A percentile compares a stretch with the other conserved stretches of the same genome.
phyloP scores from a whole-genome alignment of 108 stramenopile species.

The Schizochytrium sp. region DNA sequence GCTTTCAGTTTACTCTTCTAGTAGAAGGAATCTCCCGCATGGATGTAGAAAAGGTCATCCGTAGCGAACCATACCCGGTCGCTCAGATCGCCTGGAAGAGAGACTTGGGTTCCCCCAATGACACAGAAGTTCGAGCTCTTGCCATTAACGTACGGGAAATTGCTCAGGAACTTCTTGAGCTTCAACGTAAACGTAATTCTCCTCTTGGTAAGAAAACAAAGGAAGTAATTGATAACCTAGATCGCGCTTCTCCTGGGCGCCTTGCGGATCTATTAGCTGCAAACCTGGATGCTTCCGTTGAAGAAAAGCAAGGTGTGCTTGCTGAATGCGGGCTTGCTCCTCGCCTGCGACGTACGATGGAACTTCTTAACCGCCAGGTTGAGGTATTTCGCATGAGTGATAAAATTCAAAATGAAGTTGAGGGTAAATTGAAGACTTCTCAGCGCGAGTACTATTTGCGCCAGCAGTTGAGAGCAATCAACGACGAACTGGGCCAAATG shows the following conservation, averaged over 20 bases:
- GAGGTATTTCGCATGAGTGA: slow-evolving; percentile 89
- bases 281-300: slow-evolving; percentile 80
- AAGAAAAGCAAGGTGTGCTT: slow-evolving; percentile 90
- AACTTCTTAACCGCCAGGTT: slow-evolving; percentile 86
- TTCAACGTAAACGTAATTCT: slow-evolving; percentile 89
- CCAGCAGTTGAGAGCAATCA: slow-evolving; percentile 95
- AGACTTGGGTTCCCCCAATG: slow-evolving; percentile 1
- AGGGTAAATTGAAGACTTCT: slow-evolving; percentile 90
- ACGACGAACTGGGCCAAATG: slow-evolving; percentile 96
- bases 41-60: slow-evolving; percentile 4
- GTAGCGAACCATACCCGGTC: slow-evolving; percentile 18
- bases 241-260: slow-evolving; percentile 90
- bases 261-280: slow-evolving; percentile 92
- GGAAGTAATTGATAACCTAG: slow-evolving; percentile 85
- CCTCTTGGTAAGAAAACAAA: slow-evolving; percentile 90
- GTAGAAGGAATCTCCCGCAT: slow-evolving; percentile 58
- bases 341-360: slow-evolving; percentile 88
- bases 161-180: slow-evolving; percentile 90
- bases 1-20: slow-evolving; percentile 36
- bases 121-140: slow-evolving; percentile 24
- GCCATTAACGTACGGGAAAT: slow-evolving; percentile 73
- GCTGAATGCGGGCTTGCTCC: slow-evolving; percentile 89
- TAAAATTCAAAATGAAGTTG: slow-evolving; percentile 93
- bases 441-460: slow-evolving; percentile 92
- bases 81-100: slow-evolving; percentile 53